A percentile compares a stretch with the other conserved stretches of the same genome.
These are phyloP conservation scores for Colletotrichum scovillei DNA, from an alignment of 2,329 filamentous ascomycete genomes.

Conservation along the genomic window DNA sequence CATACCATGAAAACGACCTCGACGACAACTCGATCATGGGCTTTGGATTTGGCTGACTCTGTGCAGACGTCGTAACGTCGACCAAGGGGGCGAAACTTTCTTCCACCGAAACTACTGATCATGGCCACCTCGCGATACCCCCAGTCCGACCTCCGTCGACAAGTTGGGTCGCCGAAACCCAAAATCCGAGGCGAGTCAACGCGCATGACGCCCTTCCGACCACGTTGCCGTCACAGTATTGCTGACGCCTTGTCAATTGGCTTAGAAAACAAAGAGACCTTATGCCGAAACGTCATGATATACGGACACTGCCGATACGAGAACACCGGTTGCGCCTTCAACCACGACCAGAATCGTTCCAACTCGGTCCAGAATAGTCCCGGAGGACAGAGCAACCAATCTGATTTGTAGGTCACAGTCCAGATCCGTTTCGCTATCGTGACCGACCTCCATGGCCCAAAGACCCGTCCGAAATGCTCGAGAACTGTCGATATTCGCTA, in stretches of 20 bases:
- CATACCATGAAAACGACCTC: conserved; percentile 16
- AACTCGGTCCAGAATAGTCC: conserved; percentile 39
- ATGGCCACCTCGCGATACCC: conserved; percentile 61
- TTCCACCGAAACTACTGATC: conserved; percentile 43
- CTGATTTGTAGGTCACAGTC: conserved; percentile 59
- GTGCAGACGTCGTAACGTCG: conserved; percentile 56
- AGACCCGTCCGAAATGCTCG: not conserved
- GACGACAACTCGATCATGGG: conserved; percentile 25
- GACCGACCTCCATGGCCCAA: not conserved
- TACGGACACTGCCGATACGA: conserved; percentile 94
- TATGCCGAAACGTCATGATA: conserved; percentile 92
- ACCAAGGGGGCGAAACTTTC: conserved; percentile 47
- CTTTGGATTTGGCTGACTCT: conserved; percentile 33
- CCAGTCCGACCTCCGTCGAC: conserved; percentile 60
- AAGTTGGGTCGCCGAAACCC: conserved; percentile 66
- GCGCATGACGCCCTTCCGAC: conserved; percentile 29
- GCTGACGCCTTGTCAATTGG: conserved; percentile 37
- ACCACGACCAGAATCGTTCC: conserved; percentile 80
- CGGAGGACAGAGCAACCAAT: conserved; percentile 45
- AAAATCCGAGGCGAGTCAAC: conserved; percentile 64
- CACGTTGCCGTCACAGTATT: not conserved
- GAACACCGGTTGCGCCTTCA: conserved; percentile 91
- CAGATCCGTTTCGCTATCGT: not conserved
- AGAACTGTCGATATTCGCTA: not conserved
- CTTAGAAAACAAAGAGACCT: conserved; percentile 85